Conservation (phyloP, 2,329 filamentous ascomycete species). For the Venturiaceae sp. region DNA sequence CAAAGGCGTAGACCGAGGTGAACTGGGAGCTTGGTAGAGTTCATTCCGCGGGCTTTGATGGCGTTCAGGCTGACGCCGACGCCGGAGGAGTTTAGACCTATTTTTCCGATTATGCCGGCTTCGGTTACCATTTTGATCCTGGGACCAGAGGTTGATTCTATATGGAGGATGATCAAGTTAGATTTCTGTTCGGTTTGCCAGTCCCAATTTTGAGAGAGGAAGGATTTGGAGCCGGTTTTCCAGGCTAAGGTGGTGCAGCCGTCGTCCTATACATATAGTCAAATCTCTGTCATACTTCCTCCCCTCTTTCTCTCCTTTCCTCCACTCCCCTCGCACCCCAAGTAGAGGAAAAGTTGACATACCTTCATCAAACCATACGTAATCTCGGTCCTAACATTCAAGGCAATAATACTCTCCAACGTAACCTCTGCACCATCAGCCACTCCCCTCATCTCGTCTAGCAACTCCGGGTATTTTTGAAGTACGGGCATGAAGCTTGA, state of each 20-base stretch:
- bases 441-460: conserved; percentile 35
- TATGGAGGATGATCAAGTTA: conserved; percentile 42
- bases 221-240: conserved; percentile 25
- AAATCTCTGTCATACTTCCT: not conserved
- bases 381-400: conserved; percentile 50
- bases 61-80: conserved; percentile 55
- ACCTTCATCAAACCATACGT: conserved; percentile 43
- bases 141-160: conserved; percentile 26
- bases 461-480: conserved; percentile 30
- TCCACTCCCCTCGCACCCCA: not conserved
- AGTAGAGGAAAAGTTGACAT: not conserved
- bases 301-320: not conserved
- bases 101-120: conserved; percentile 54
- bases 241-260: conserved; percentile 47
- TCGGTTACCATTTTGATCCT: conserved; percentile 48
- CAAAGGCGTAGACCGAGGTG: conserved; percentile 49
- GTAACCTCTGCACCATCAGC: conserved; percentile 38
- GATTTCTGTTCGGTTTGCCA: conserved; percentile 43
- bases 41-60: conserved; percentile 47
- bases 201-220: conserved; percentile 51
- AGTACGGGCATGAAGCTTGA: conserved; percentile 37
- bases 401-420: conserved; percentile 44
- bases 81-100: conserved; percentile 50
- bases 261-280: conserved; percentile 29
- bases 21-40: conserved; percentile 43